phyloP scores from a whole-genome alignment of 2,329 filamentous ascomycete species.

The Scedosporium minutisporum region DNA sequence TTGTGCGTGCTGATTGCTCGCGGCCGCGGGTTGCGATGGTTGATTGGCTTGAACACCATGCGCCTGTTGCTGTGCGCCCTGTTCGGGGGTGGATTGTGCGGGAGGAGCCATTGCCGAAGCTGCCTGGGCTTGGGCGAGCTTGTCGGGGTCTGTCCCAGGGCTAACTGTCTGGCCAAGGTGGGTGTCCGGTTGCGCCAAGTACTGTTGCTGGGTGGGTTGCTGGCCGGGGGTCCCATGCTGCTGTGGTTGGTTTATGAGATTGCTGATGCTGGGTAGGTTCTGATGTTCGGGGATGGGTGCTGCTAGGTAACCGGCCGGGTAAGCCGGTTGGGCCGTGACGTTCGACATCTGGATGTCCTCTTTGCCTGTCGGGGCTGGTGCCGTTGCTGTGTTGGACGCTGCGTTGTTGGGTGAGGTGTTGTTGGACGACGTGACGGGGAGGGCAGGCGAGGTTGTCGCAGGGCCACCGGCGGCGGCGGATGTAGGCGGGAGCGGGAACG shows the following conservation, averaged over 20 bases:
- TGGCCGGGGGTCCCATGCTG: neutral
- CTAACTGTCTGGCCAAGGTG: slow-evolving; percentile 18
- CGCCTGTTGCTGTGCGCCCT: neutral
- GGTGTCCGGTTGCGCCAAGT: neutral
- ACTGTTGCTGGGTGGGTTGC: slow-evolving; percentile 8
- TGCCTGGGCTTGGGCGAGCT: slow-evolving; percentile 26
- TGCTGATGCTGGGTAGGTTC: slow-evolving; percentile 72
- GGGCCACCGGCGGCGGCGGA: slow-evolving; percentile 11
- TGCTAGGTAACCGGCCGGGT: slow-evolving; percentile 16
- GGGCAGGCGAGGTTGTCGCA: slow-evolving; percentile 16
- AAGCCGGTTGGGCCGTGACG: slow-evolving; percentile 19
- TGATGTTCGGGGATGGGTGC: slow-evolving; percentile 45
- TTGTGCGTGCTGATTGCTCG: neutral
- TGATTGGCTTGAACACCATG: slow-evolving; percentile 2
- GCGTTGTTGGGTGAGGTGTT: neutral
- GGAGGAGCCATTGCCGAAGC: neutral
- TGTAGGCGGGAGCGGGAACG: slow-evolving; percentile 18
- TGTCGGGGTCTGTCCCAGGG: slow-evolving; percentile 25
- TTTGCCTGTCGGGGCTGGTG: slow-evolving; percentile 16
- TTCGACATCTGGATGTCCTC: slow-evolving; percentile 15
- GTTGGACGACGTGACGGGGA: slow-evolving; percentile 18
- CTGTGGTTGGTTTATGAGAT: slow-evolving; percentile 58
- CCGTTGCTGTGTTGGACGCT: too few species aligned
- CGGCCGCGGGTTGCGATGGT: neutral
- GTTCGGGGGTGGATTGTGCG: neutral